Conservation (phyloP, 306 rosid species). For the Biancaea sappan region DNA sequence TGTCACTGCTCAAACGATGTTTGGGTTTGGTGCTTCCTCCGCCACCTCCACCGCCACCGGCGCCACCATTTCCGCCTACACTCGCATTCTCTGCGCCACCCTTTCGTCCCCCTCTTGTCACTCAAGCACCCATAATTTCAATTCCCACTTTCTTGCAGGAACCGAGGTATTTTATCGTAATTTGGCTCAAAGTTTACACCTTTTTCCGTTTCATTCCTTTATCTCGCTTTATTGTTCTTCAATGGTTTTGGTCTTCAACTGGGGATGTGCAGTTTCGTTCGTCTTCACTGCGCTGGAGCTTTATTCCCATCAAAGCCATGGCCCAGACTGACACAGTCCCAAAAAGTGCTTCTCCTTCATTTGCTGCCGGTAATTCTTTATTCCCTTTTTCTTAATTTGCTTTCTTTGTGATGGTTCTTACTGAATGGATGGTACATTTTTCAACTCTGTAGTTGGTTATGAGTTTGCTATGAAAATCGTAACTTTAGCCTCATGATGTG, state of each 20-base stretch:
- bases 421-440: neutral
- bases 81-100: constrained; percentile 29
- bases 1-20: constrained; percentile 15
- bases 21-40: constrained; percentile 28
- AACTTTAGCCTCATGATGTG: neutral
- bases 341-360: constrained; percentile 31
- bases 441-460: neutral
- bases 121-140: neutral
- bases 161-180: constrained; percentile 29
- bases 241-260: constrained; percentile 25
- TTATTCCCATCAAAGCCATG: constrained; percentile 61
- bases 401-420: neutral
- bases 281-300: constrained; percentile 38
- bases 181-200: neutral
- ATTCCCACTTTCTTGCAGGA: constrained; percentile 27
- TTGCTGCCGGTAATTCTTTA: constrained; percentile 49
- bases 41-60: constrained; percentile 29
- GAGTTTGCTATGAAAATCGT: constrained; percentile 9
- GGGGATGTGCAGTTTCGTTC: constrained; percentile 34
- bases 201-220: neutral
- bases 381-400: neutral
- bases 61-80: constrained; percentile 5
- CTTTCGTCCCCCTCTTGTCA: constrained; percentile 4
- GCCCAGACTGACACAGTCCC: constrained; percentile 47
- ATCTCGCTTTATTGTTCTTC: neutral